Evolutionary conservation across 768 basidiomycete genomes (phyloP).

Genomic region (Tricholoma bakamatsutake): DNA sequence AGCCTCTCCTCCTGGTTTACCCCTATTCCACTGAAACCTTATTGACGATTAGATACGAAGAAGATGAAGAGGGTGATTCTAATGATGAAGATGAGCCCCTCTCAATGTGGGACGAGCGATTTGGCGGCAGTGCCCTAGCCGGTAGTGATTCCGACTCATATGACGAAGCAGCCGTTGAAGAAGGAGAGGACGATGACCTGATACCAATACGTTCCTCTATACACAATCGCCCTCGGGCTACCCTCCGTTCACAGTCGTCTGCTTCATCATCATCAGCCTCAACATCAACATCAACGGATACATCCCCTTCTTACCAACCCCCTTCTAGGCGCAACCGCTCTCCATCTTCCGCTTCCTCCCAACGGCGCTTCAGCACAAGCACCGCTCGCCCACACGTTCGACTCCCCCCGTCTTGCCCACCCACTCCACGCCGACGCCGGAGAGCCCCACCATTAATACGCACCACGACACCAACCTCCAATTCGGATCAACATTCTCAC

Average conservation of each 20-base stretch:
- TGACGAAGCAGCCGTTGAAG: conserved; percentile 22
- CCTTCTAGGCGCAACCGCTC: conserved; percentile 14
- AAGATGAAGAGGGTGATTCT: conserved; percentile 49
- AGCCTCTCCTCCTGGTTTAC: not conserved
- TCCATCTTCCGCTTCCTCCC: conserved; percentile 14
- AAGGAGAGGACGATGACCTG: conserved; percentile 40
- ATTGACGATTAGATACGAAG: conserved; percentile 50
- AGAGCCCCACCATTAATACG: conserved; percentile 23
- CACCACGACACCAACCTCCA: conserved; percentile 1
- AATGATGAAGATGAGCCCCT: conserved; percentile 26
- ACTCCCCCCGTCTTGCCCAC: conserved; percentile 29
- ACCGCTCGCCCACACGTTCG: conserved; percentile 16
- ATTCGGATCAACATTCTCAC: conserved; percentile 2
- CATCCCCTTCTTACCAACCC: conserved; percentile 20
- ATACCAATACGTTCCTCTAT: conserved; percentile 55
- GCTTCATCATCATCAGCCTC: conserved; percentile 38
- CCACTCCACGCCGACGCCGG: conserved; percentile 17
- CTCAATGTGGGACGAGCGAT: conserved; percentile 18
- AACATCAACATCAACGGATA: conserved; percentile 23
- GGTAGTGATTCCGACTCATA: conserved; percentile 37
- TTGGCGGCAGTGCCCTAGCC: conserved; percentile 22
- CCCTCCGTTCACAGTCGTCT: conserved; percentile 37
- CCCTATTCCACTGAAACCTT: not conserved
- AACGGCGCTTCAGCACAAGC: conserved; percentile 14
- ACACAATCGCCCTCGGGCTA: conserved; percentile 15